A percentile compares a stretch with the other conserved stretches of the same genome.
phyloP scores from a whole-genome alignment of 2,329 filamentous ascomycete genomes.

The Proliferodiscus dingleyae region DNA sequence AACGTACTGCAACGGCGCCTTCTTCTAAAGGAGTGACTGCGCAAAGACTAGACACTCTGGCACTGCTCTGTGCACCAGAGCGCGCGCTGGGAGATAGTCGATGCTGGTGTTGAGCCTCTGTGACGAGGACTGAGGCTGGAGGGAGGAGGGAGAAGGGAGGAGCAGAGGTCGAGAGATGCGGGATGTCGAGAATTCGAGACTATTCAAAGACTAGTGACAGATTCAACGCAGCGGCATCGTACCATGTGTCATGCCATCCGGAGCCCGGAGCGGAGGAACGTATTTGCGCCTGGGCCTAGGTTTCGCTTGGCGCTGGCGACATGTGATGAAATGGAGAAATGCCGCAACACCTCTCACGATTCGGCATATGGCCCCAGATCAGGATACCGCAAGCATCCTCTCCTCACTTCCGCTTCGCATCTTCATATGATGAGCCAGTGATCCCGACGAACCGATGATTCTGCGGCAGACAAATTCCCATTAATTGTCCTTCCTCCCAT shows the following conservation, averaged over 20 bases:
- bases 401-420: background rate
- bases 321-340: no score
- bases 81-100: constrained; percentile 30
- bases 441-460: constrained; percentile 11
- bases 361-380: no score
- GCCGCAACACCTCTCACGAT: no score
- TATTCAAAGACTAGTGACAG: constrained; percentile 13
- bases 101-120: constrained; percentile 20
- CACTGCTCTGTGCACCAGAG: constrained; percentile 29
- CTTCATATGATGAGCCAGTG: constrained; percentile 1
- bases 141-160: constrained; percentile 12
- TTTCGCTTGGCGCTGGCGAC: no score
- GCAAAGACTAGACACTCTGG: constrained; percentile 31
- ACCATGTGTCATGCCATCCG: constrained; percentile 6
- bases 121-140: constrained; percentile 13
- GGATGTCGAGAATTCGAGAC: constrained; percentile 8
- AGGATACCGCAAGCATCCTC: background rate
- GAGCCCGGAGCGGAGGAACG: no score
- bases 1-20: constrained; percentile 16
- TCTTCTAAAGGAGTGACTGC: constrained; percentile 26
- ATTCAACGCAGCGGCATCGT: constrained; percentile 3
- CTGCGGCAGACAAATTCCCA: constrained; percentile 11
- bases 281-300: no score
- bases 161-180: constrained; percentile 14
- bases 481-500: constrained; percentile 6